phyloP scores from a whole-genome alignment of 106 monocot genomes.

The Dendrobium huoshanense region DNA sequence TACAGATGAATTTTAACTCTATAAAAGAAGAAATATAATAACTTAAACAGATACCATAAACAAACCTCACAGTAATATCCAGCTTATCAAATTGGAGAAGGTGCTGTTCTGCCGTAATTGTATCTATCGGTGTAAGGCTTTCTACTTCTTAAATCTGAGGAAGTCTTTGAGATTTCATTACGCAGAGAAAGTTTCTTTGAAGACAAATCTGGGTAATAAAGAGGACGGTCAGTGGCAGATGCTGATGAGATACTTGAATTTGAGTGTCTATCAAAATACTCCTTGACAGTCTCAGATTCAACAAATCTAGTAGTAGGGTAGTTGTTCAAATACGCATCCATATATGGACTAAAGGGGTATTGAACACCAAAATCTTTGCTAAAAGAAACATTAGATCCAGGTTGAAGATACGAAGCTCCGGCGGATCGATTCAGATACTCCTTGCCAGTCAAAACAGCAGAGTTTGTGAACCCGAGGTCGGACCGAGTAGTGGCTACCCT shows the following conservation, averaged over 20 bases:
- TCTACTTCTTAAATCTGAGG: slow-evolving; percentile 20
- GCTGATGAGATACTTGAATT: neutral
- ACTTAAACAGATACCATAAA: too few relatives aligned
- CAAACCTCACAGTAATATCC: too few relatives aligned
- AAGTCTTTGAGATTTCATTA: slow-evolving; percentile 3
- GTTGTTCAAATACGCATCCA: neutral
- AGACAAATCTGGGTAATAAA: slow-evolving; percentile 12
- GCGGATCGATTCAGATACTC: neutral
- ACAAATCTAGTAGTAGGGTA: neutral
- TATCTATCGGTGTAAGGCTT: neutral
- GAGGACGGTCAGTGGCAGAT: slow-evolving; percentile 7
- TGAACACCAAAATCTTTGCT: slow-evolving; percentile 4
- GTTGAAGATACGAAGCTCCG: neutral
- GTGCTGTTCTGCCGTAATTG: too few relatives aligned
- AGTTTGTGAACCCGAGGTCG: slow-evolving; percentile 4
- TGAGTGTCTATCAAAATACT: slow-evolving; percentile 11
- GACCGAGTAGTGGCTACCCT: slow-evolving; percentile 10
- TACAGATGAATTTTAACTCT: too few relatives aligned
- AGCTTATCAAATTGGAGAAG: too few relatives aligned
- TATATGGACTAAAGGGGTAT: neutral
- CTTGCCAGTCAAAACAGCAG: neutral
- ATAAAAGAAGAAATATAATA: too few relatives aligned
- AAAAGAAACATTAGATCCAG: slow-evolving; percentile 15
- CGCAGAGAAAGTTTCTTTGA: neutral
- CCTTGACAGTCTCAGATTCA: neutral